Base-by-base conservation (phyloP, 2,329 filamentous ascomycete genomes). In the Neocucurbitaria cava region DNA sequence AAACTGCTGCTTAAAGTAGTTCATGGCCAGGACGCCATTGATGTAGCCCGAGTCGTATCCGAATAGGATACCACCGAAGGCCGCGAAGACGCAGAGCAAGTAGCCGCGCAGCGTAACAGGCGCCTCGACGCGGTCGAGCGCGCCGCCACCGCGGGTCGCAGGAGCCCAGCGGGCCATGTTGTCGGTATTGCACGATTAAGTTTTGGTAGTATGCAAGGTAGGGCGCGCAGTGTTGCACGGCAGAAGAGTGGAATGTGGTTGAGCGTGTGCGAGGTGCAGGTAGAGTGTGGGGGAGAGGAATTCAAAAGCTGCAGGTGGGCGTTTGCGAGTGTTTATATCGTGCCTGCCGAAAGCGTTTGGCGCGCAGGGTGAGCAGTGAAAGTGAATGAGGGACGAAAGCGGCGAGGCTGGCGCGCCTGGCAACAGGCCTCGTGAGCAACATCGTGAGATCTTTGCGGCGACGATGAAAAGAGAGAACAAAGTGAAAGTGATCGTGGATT, bases 1-100 rank as follows among this genome's bases (percentile, higher is more conserved):
- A 52, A 72, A 74, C 43, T 68, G 58, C 38, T 71, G 64, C 62
- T 74, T 73, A 65, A 75, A 74, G 51, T 60, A 72, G 52, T 71
- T 62, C 74, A 76, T 76, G 13, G 59, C 84, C 36, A 84, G 77
- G 54, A 88, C 85, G 71, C 86, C 86, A 72, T 86, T 87, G 79
- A 90, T 90, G 78, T 89, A 90, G 64, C 89, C 89, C 38, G 88
- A 90, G 69, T 92, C 89, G 76, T 90, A 92, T 45, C 89, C 89
- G 77, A 91, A 90, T 79, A 91, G 89, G 77, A 91, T 89, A 63
- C 79, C 79, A 58, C 79, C 79, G 59, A 81, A 81, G n/a, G 79
- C 77, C 3, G 78, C 79, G 52, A 81, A 81, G 40, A 70, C 77
- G 63, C 78, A 81, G 21, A 81, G 69, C 26, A 79, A 58, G 55